Conservation (phyloP, 108 stramenopile species). For the Epithemia pelagica region DNA sequence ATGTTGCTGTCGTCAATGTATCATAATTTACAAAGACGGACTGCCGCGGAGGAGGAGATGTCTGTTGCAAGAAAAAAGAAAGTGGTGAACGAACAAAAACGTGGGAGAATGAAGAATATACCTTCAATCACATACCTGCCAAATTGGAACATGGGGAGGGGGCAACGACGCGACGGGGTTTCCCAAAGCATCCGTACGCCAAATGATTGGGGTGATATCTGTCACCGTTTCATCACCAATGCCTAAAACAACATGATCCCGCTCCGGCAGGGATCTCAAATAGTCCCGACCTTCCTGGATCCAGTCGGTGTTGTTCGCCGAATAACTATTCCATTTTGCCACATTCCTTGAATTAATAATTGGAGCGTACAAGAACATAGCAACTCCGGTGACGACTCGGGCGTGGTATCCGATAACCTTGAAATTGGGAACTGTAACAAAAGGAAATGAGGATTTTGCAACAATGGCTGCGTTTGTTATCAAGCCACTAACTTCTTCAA, state of each 20-base stretch:
- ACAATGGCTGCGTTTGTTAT: background rate
- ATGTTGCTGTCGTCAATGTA: background rate
- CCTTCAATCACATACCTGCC: background rate
- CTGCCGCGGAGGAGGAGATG: background rate
- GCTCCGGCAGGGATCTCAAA: background rate
- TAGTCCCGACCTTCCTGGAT: conserved; percentile 1
- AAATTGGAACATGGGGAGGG: background rate
- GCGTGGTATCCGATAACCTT: conserved; percentile 1
- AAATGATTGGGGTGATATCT: background rate
- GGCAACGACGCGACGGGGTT: background rate
- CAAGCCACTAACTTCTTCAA: background rate
- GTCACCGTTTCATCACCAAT: background rate
- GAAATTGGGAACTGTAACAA: conserved; percentile 6
- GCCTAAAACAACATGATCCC: background rate
- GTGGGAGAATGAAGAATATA: background rate
- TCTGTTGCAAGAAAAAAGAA: background rate
- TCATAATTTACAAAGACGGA: background rate
- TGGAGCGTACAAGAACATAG: background rate
- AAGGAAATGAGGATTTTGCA: conserved; percentile 1
- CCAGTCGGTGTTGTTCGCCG: background rate
- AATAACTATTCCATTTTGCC: background rate
- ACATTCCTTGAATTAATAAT: background rate
- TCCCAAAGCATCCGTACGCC: background rate
- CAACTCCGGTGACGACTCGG: background rate
- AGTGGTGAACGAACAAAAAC: background rate